Percentiles rank a stretch among this genome's conserved stretches.
Conservation (phyloP, 2,329 filamentous ascomycete genomes). For the Tolypocladium capitatum region DNA sequence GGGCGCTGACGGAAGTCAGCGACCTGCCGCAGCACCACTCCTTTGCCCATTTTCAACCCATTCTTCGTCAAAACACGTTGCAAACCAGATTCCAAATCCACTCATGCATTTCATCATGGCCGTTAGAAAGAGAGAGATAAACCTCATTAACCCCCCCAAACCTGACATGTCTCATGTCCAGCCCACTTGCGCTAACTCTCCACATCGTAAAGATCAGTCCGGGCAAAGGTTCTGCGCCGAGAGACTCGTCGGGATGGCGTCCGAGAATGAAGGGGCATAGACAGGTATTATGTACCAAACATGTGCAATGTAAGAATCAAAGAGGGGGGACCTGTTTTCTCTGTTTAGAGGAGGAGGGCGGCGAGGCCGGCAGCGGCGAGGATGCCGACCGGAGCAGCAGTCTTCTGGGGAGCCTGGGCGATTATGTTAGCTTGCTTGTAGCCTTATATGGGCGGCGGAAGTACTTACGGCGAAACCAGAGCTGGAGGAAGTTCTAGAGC, state of each 20-base stretch:
- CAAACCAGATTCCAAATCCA: constrained; percentile 8
- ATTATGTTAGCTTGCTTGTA: not conserved
- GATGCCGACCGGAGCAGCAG: constrained; percentile 31
- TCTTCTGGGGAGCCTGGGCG: constrained; percentile 23
- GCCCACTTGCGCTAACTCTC: constrained; percentile 14
- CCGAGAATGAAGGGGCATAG: constrained; percentile 15
- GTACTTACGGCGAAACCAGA: constrained; percentile 17
- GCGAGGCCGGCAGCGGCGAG: constrained; percentile 36
- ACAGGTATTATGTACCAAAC: constrained; percentile 29
- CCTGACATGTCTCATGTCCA: constrained; percentile 15
- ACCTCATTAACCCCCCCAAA: constrained; percentile 19
- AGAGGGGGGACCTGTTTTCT: constrained; percentile 6
- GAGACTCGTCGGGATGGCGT: constrained; percentile 11
- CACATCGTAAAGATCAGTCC: constrained; percentile 14
- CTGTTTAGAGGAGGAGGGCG: constrained; percentile 32
- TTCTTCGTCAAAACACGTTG: constrained; percentile 2
- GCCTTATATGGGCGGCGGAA: too few relatives aligned
- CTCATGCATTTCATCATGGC: constrained; percentile 16
- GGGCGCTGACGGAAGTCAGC: not conserved
- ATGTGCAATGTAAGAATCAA: constrained; percentile 22
- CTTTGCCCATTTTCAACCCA: not conserved
- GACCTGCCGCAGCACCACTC: not conserved
- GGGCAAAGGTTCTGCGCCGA: constrained; percentile 9
- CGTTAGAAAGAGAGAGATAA: constrained; percentile 21
- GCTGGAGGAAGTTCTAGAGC: constrained; percentile 6